phyloP scores from a whole-genome alignment of 805 yeast species.

The Cyberlindnera saturnus region DNA sequence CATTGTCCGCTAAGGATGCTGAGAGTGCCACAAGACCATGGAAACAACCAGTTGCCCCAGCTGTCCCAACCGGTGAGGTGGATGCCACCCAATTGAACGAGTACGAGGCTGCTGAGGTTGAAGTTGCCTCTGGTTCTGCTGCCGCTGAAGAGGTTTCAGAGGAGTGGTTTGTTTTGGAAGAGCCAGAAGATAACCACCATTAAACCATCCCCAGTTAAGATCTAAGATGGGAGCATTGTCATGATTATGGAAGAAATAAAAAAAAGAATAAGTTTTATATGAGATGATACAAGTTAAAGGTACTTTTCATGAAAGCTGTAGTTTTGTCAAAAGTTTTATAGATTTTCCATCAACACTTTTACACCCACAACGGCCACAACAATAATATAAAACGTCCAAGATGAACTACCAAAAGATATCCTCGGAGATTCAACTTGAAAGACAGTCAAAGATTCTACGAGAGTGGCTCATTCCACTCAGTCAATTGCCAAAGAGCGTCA shows the following conservation, averaged over 20 bases:
- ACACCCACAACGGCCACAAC: too few relatives aligned
- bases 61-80: conserved; percentile 64
- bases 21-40: conserved; percentile 78
- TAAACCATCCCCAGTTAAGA: background rate
- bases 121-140: conserved; percentile 39
- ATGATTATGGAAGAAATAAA: too few relatives aligned
- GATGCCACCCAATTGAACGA: conserved; percentile 61
- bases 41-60: conserved; percentile 75
- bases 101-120: conserved; percentile 69
- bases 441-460: background rate
- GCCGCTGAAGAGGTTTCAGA: conserved; percentile 41
- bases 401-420: background rate
- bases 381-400: too few relatives aligned
- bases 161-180: conserved; percentile 80
- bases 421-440: background rate
- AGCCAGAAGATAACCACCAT: conserved; percentile 48
- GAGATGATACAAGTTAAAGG: too few relatives aligned
- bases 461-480: background rate
- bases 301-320: too few relatives aligned
- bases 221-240: too few relatives aligned
- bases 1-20: conserved; percentile 66
- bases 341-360: too few relatives aligned
- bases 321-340: too few relatives aligned
- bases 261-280: too few relatives aligned
- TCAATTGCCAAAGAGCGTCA: background rate